Base-by-base conservation (phyloP, 31 red algal species). In the Odonthalia washingtoniensis region DNA sequence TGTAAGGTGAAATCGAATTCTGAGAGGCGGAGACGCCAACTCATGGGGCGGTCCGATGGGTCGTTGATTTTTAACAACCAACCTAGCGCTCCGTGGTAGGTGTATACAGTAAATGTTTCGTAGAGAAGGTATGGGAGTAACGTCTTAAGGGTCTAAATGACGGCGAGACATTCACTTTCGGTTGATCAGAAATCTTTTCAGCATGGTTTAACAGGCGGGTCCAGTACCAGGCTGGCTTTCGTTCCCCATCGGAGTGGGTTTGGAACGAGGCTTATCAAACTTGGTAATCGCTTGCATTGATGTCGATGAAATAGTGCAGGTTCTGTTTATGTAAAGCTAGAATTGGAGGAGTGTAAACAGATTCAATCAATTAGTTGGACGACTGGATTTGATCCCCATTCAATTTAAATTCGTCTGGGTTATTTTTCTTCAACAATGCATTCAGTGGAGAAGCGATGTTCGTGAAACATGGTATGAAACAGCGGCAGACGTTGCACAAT, bases 21-120 rank as follows among this genome's bases (percentile, higher is more conserved):
- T n/a, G n/a, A n/a, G n/a, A n/a, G n/a, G n/a, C n/a, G n/a, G n/a
- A n/a, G n/a, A n/a, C n/a, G n/a, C n/a, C n/a, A n/a, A n/a, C n/a
- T n/a, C n/a, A n/a, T n/a, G n/a, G n/a, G n/a, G n/a, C 77, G 81
- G 5, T 77, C 46, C 46, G 72, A 18, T 37, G 81, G 57, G 64
- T 89, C 86, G 5, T 17, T 42, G 17, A 78, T 53, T 6, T 74
- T 84, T 14, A 83, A 31, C 12, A 84, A 26, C 76, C 53, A 81
- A 24, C 42, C 26, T 27, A 65, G 40, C 3, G 43, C 24, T 34
- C 27, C 45, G 17, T 93, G 76, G 60, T 93, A 62, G 0, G 77
- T 82, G 24, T 81, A 65, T 9, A 88, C 49, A 2, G 41, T 74
- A 27, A 93, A n/a, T n/a, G n/a, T n/a, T n/a, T n/a, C n/a, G n/a